A percentile compares a stretch with the other conserved stretches of the same genome.
Evolutionary conservation across 768 basidiomycete species (phyloP).

Genomic region (Termitomyces sp.): DNA sequence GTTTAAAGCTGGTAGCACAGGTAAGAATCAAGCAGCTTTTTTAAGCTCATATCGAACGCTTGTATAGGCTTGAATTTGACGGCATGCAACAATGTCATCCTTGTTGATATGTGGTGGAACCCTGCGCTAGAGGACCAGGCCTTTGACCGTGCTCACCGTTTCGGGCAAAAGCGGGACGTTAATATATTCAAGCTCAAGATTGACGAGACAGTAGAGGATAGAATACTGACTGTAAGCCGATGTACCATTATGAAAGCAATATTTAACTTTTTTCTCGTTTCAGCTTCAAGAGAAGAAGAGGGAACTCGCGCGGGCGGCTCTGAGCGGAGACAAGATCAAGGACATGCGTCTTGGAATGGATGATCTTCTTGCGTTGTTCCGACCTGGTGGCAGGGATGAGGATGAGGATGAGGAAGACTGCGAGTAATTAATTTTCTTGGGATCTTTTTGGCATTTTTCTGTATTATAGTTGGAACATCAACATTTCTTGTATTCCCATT

Average conservation of each 20-base stretch:
- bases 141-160: constrained; percentile 86
- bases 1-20: constrained; percentile 95
- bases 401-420: constrained; percentile 45
- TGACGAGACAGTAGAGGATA: constrained; percentile 80
- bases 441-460: neutral
- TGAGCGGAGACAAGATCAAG: constrained; percentile 87
- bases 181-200: constrained; percentile 89
- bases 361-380: constrained; percentile 80
- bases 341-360: constrained; percentile 78
- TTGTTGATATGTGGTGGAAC: constrained; percentile 96
- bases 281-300: constrained; percentile 93
- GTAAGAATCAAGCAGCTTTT: constrained; percentile 31
- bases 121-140: constrained; percentile 92
- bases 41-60: neutral
- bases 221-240: constrained; percentile 61
- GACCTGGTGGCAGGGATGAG: constrained; percentile 46
- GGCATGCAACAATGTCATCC: constrained; percentile 90
- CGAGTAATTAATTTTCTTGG: neutral
- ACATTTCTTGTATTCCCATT: neutral
- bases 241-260: neutral
- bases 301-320: constrained; percentile 72
- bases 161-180: constrained; percentile 84
- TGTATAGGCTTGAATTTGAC: constrained; percentile 81
- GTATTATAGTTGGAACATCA: neutral
- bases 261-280: neutral